Percentiles rank a stretch among this genome's conserved stretches.
phyloP scores from a whole-genome alignment of 805 yeast species.

The Wickerhamia fluorescens region DNA sequence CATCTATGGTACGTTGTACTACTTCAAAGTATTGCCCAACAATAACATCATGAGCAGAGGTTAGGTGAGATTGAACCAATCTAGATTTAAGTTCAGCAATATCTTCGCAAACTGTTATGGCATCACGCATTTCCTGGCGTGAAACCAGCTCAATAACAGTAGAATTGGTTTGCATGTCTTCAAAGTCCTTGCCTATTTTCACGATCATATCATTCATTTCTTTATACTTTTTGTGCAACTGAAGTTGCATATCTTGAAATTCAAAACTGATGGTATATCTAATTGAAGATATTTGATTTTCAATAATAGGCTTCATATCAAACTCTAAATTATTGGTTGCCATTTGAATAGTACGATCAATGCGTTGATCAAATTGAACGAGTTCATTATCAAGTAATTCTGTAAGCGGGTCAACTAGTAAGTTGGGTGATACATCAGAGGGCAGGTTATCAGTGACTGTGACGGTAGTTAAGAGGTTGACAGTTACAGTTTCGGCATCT shows the following conservation, averaged over 20 bases:
- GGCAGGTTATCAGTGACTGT: constrained; percentile 2
- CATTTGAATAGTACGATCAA: constrained; percentile 26
- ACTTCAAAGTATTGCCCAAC: constrained; percentile 23
- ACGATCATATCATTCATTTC: constrained; percentile 21
- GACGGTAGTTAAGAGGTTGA: constrained; percentile 4
- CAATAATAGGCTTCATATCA: constrained; percentile 25
- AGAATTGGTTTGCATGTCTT: constrained; percentile 14
- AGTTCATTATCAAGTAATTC: constrained; percentile 22
- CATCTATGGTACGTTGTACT: constrained; percentile 47
- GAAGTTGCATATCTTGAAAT: constrained; percentile 21
- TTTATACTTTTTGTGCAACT: constrained; percentile 24
- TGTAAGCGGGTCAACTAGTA: constrained; percentile 2
- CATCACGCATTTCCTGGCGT: constrained; percentile 32
- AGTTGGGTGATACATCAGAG: too few species aligned
- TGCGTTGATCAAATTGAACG: constrained; percentile 24
- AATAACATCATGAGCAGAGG: constrained; percentile 19
- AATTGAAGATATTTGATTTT: constrained; percentile 16
- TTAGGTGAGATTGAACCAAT: constrained; percentile 18
- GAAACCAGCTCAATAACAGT: constrained; percentile 13
- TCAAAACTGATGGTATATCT: constrained; percentile 18
- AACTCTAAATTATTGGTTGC: constrained; percentile 24
- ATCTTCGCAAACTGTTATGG: constrained; percentile 18
- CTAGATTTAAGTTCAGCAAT: constrained; percentile 15
- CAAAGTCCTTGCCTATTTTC: constrained; percentile 28
- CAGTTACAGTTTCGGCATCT: constrained; percentile 3